Percentiles rank a stretch among this genome's conserved stretches.
Evolutionary conservation across 495 filamentous ascomycete species (phyloP).

Genomic region (Endocarpon pusillum): DNA sequence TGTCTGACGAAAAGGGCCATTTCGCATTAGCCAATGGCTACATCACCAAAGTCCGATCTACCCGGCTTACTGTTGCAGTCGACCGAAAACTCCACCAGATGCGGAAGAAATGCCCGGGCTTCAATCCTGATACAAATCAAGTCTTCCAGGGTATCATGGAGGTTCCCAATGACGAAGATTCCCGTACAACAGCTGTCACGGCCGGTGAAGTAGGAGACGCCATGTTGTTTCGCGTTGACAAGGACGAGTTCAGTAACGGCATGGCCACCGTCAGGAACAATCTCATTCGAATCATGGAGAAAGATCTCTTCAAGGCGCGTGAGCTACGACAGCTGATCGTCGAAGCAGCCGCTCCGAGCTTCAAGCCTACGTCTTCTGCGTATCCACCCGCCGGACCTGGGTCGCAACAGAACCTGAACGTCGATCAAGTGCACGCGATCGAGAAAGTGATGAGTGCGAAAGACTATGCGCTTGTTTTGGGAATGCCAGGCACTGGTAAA

Average conservation of each 20-base stretch:
- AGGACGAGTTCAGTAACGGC: slow-evolving; percentile 95
- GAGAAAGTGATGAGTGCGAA: slow-evolving; percentile 87
- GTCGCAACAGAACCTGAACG: slow-evolving; percentile 47
- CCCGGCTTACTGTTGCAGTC: slow-evolving; percentile 67
- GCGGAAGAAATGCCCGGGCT: slow-evolving; percentile 53
- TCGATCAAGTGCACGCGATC: slow-evolving; percentile 72
- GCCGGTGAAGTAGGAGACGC: slow-evolving; percentile 35
- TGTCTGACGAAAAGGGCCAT: slow-evolving; percentile 92
- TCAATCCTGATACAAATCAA: slow-evolving; percentile 61
- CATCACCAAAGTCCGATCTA: slow-evolving; percentile 55
- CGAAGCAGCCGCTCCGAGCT: slow-evolving; percentile 50
- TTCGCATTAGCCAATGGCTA: slow-evolving; percentile 88
- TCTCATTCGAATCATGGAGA: slow-evolving; percentile 77
- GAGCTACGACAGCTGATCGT: slow-evolving; percentile 65
- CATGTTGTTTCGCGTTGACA: slow-evolving; percentile 71
- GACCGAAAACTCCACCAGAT: slow-evolving; percentile 79
- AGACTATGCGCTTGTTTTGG: slow-evolving; percentile 87
- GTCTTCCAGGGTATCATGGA: slow-evolving; percentile 87
- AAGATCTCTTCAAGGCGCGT: slow-evolving; percentile 51
- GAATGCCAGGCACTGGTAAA: slow-evolving; percentile 96
- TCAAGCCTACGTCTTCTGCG: slow-evolving; percentile 45
- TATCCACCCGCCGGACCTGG: slow-evolving; percentile 33
- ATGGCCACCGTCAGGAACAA: slow-evolving; percentile 93
- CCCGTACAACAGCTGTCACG: slow-evolving; percentile 8
- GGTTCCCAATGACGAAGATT: slow-evolving; percentile 36